Evolutionary conservation across 495 filamentous ascomycete species (phyloP).

Genomic region (Pseudomonodictys pantanalensis): DNA sequence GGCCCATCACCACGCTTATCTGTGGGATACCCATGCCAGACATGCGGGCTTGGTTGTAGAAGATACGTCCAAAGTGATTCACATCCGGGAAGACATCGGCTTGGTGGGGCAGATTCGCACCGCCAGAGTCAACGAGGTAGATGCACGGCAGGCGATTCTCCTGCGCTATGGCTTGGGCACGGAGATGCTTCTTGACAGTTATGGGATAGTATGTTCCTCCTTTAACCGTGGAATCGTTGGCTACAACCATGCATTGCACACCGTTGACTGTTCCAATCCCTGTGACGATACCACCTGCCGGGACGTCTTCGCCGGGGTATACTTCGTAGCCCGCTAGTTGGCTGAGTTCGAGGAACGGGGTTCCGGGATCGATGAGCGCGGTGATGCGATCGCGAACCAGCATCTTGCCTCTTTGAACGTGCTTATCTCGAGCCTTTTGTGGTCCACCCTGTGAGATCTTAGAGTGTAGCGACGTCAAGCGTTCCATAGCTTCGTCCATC

Average conservation of each 20-base stretch:
- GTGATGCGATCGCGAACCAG: constrained; percentile 86
- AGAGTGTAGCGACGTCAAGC: constrained; percentile 64
- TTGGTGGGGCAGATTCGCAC: constrained; percentile 93
- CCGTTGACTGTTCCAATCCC: constrained; percentile 89
- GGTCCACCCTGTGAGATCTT: constrained; percentile 73
- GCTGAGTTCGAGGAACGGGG: constrained; percentile 87
- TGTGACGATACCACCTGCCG: constrained; percentile 87
- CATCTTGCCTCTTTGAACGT: constrained; percentile 88
- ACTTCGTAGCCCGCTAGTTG: constrained; percentile 81
- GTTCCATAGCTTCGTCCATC: constrained; percentile 68
- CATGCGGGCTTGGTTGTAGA: constrained; percentile 98
- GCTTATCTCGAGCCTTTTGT: constrained; percentile 83
- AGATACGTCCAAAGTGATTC: constrained; percentile 95
- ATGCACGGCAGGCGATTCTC: constrained; percentile 87
- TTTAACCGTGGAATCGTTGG: constrained; percentile 97
- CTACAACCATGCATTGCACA: constrained; percentile 89
- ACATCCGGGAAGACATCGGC: constrained; percentile 94
- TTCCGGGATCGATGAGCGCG: constrained; percentile 82
- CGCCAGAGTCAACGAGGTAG: constrained; percentile 94
- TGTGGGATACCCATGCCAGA: constrained; percentile 81
- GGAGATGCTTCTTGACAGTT: constrained; percentile 95
- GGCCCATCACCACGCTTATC: constrained; percentile 93
- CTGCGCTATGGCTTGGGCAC: constrained; percentile 85
- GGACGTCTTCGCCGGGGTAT: constrained; percentile 82
- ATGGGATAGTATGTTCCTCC: constrained; percentile 99